phyloP scores from a whole-genome alignment of 345 rosid genomes.

The Lepidium aucheri region DNA sequence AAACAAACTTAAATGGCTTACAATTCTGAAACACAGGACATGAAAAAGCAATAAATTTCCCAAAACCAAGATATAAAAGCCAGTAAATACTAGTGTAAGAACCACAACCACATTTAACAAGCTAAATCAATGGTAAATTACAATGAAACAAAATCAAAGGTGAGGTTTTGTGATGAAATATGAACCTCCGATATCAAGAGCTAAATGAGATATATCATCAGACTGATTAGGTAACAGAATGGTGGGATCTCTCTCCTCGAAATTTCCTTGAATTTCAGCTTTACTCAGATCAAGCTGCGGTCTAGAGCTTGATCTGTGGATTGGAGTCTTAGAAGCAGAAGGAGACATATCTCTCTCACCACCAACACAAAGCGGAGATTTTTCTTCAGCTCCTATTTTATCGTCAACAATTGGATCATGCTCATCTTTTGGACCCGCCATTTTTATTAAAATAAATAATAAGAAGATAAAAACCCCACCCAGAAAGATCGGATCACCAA shows the following conservation, averaged over 20 bases:
- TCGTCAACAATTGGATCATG: constrained; percentile 38
- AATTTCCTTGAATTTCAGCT: constrained; percentile 92
- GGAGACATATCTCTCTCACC: constrained; percentile 69
- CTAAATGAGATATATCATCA: constrained; percentile 93
- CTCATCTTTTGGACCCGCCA: constrained; percentile 23
- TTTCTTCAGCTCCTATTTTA: constrained; percentile 24
- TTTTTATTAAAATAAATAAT: not conserved
- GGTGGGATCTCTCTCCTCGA: constrained; percentile 89
- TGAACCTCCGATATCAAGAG: constrained; percentile 94
- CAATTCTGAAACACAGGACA: not conserved
- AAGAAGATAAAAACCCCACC: not conserved
- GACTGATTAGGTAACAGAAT: constrained; percentile 95
- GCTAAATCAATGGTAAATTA: not conserved
- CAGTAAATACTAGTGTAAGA: not conserved
- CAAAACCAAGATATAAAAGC: not conserved
- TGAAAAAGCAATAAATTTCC: not conserved
- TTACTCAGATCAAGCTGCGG: constrained; percentile 96
- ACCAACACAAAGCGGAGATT: constrained; percentile 12
- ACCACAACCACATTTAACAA: not conserved
- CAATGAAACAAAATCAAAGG: not conserved
- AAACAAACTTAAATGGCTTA: constrained; percentile 4
- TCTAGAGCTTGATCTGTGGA: constrained; percentile 87
- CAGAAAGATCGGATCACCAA: constrained; percentile 31
- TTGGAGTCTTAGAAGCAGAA: constrained; percentile 40
- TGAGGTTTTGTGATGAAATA: not conserved